Evolutionary conservation across 768 basidiomycete genomes (phyloP), one percentile per base, ranked within the genome.

Genomic region (Scleroderma citrinum): DNA sequence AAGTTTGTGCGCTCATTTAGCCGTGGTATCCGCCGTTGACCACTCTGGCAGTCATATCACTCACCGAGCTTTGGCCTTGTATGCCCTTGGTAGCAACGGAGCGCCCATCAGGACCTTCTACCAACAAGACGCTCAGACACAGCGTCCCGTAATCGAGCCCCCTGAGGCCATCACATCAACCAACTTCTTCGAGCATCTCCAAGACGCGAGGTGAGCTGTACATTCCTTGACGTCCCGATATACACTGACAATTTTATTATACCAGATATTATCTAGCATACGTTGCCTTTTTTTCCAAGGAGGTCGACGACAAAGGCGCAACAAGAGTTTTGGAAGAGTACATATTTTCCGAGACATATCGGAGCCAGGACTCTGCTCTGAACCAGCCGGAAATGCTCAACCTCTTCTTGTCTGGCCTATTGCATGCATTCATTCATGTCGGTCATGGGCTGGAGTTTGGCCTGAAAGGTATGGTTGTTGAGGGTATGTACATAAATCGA

Each of bases 401-500:
- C 46, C 76, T 81, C 16, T 70, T 80, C 48, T 24, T 51, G 13
- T 64, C 71, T 0, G 79, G 75, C 0, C 54, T 86, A 19, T 4
- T 85, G 2, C 86, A 87, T 54, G 74, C 84, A 0, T 39, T 84
- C 47, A 85, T 87, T 39, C 81, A 85, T 56, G 55, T 68, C 8
- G 83, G 81, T 3, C 76, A 79, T 54, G 85, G 83, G 0, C 51
- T 71, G 3, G 86, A 87, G 61, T 85, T 87, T 50, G 74, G 74
- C 7, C 43, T 86, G 32, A 77, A 74, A 14, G 85, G 83, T 1
- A 70, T 84, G 59, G 56, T 81, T 1, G 76, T 75, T 4, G 84
- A 87, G 72, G 85, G 84, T 81, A 16, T 7, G 51, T 30, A 20
- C 7, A 16, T 2, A 30, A 4, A 7, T 26, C 19, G 13, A 6